Conservation (phyloP, 2,329 filamentous ascomycete species). For the Trichoderma brevicompactum region DNA sequence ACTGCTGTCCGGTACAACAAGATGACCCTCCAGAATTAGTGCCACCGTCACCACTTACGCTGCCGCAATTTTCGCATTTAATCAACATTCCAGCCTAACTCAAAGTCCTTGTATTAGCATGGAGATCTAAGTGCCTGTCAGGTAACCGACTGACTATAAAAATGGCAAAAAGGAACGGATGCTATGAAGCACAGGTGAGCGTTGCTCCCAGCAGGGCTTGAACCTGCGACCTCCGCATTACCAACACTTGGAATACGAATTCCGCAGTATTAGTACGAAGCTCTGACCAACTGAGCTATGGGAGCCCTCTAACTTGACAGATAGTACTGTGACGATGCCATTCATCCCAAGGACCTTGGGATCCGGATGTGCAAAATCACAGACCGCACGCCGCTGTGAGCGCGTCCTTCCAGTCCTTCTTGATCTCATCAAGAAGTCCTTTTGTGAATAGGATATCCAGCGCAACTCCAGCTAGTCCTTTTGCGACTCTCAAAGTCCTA, state of each 20-base stretch:
- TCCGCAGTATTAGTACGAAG: not conserved
- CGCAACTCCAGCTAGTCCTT: slow-evolving; percentile 53
- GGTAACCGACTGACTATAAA: no score
- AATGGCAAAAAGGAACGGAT: not conserved
- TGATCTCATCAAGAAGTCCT: slow-evolving; percentile 48
- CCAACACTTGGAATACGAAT: not conserved
- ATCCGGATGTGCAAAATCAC: not conserved
- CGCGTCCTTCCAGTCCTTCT: slow-evolving; percentile 33
- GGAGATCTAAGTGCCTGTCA: no score
- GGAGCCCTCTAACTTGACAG: not conserved
- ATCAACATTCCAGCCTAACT: no score
- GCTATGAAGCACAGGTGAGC: not conserved
- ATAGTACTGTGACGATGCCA: not conserved
- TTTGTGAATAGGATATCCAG: slow-evolving; percentile 52
- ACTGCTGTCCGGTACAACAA: no score
- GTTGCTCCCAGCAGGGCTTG: not conserved
- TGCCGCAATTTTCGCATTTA: no score
- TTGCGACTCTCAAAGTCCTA: slow-evolving; percentile 51
- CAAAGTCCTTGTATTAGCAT: no score
- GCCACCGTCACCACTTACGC: no score
- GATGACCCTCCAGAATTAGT: no score
- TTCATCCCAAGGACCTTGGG: not conserved
- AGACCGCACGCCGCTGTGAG: not conserved
- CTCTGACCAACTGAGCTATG: not conserved
- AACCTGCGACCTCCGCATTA: not conserved